Evolutionary conservation across 176 grass and related monocot species (phyloP).

Genomic region (Olyra latifolia): DNA sequence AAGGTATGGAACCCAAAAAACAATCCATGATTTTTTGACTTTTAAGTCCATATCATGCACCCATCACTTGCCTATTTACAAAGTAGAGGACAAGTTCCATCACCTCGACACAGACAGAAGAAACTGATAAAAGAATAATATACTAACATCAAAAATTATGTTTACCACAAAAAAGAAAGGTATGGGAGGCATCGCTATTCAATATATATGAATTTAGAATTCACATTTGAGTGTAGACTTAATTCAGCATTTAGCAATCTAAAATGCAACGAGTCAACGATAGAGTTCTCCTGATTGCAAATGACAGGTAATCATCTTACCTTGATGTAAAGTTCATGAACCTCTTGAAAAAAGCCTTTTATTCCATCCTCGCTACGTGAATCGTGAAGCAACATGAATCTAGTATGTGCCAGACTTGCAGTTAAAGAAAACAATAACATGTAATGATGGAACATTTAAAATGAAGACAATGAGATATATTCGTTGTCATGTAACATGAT

Average conservation of each 20-base stretch:
- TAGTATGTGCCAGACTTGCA: conserved; percentile 58
- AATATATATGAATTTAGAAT: not conserved
- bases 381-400: conserved; percentile 95
- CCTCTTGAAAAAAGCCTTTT: conserved; percentile 93
- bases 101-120: not conserved
- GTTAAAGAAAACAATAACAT: conserved; percentile 52
- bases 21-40: not conserved
- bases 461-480: conserved; percentile 11
- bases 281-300: conserved; percentile 4
- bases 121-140: not conserved
- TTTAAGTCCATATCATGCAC: not conserved
- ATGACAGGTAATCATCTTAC: conserved; percentile 32
- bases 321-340: conserved; percentile 97
- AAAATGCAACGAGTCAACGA: conserved; percentile 1
- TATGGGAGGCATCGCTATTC: not conserved
- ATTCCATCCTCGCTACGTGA: conserved; percentile 90
- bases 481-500: not conserved
- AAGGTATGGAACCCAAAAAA: not conserved
- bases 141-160: not conserved
- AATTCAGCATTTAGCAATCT: conserved; percentile 17
- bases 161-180: conserved; percentile 2
- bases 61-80: conserved; percentile 9
- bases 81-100: not conserved
- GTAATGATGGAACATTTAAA: not conserved
- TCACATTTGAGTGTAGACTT: not conserved